Percentiles rank a stretch among this genome's conserved stretches.
These are phyloP conservation scores for Fraxinus cuspidata DNA, from an alignment of 257 asterid genomes.

Conservation along the genomic window DNA sequence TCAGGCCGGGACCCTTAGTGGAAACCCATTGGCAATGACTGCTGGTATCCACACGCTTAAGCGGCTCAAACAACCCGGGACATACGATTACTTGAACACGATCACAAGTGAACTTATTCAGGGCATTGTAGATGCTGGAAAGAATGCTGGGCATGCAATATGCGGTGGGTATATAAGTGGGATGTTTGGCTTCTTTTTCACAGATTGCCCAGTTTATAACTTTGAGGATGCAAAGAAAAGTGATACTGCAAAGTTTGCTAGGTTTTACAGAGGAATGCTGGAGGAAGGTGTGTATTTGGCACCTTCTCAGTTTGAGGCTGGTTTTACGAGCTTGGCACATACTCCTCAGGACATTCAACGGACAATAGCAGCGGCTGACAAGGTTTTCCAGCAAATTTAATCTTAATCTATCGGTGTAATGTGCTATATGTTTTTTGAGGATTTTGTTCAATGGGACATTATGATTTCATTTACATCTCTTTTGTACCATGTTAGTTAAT, in stretches of 20 bases:
- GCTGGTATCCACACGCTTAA: conserved; percentile 96
- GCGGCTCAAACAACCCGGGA: conserved; percentile 68
- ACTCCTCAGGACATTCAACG: conserved; percentile 70
- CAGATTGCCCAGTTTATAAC: conserved; percentile 76
- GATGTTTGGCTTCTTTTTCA: conserved; percentile 94
- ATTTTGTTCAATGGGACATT: not conserved
- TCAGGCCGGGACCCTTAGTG: conserved; percentile 97
- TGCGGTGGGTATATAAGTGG: conserved; percentile 86
- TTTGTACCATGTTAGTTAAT: not conserved
- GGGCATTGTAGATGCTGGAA: conserved; percentile 79
- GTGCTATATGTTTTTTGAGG: conserved; percentile 5
- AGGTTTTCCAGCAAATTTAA: conserved; percentile 65
- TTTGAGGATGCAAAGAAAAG: conserved; percentile 95
- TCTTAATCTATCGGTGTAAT: conserved; percentile 7
- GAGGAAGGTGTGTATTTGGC: conserved; percentile 97
- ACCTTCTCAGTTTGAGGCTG: conserved; percentile 98
- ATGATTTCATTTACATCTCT: not conserved
- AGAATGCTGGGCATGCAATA: conserved; percentile 88
- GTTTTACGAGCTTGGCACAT: conserved; percentile 90
- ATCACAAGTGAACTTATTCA: conserved; percentile 67
- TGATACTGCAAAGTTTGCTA: conserved; percentile 74
- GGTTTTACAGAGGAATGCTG: conserved; percentile 79
- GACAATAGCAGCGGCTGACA: conserved; percentile 86
- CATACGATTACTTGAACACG: conserved; percentile 73
- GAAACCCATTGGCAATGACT: conserved; percentile 98